Percentiles rank a stretch among this genome's conserved stretches.
phyloP scores from a whole-genome alignment of 495 filamentous ascomycete genomes.

The Cryomyces antarcticus region DNA sequence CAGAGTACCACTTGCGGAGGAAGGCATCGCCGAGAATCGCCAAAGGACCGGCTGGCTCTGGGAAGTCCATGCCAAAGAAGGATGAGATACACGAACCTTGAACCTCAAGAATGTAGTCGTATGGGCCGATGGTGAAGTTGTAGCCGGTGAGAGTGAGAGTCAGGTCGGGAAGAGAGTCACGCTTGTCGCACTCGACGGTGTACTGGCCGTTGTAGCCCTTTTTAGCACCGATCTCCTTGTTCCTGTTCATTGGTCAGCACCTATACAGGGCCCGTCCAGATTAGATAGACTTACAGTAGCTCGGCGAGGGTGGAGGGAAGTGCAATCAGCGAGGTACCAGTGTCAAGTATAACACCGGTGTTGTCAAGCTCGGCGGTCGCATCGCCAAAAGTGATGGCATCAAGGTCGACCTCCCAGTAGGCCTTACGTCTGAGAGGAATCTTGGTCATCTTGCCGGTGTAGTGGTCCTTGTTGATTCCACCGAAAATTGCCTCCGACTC shows the following conservation, averaged over 20 bases:
- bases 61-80: constrained; percentile 98
- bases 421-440: constrained; percentile 94
- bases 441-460: constrained; percentile 73
- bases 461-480: constrained; percentile 71
- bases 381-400: constrained; percentile 73
- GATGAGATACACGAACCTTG: constrained; percentile 89
- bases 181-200: constrained; percentile 71
- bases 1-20: constrained; percentile 90
- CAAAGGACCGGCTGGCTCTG: constrained; percentile 72
- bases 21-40: constrained; percentile 96
- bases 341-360: constrained; percentile 94
- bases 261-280: background rate
- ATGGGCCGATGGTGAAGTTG: constrained; percentile 73
- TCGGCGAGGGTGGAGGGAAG: constrained; percentile 84
- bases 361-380: constrained; percentile 68
- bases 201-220: constrained; percentile 94
- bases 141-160: constrained; percentile 73
- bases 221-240: constrained; percentile 94
- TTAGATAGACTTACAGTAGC: constrained; percentile 41
- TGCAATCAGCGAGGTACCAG: constrained; percentile 93
- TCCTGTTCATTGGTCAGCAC: constrained; percentile 25
- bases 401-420: constrained; percentile 98
- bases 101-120: constrained; percentile 92
- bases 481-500: constrained; percentile 83
- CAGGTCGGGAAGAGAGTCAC: constrained; percentile 64